These are phyloP conservation scores for Sporobolomyces roseus DNA, from an alignment of 768 basidiomycete genomes.

Conservation along the genomic window DNA sequence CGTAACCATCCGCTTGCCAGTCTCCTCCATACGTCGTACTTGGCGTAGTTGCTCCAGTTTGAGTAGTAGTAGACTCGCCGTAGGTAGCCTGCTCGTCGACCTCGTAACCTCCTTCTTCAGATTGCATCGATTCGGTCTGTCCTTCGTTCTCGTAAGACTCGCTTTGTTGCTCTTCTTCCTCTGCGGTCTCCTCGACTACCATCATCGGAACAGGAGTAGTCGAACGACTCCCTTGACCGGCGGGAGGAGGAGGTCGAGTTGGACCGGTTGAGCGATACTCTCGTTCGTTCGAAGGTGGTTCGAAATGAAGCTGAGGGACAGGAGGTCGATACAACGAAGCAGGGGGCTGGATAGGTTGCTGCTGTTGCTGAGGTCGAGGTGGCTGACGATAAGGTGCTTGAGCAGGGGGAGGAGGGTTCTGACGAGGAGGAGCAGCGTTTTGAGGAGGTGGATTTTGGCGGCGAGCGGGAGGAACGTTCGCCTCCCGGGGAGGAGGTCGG, in stretches of 20 bases:
- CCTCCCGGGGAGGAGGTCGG: constrained; percentile 1
- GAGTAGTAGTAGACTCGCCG: neutral
- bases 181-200: constrained; percentile 34
- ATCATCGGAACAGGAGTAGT: constrained; percentile 20
- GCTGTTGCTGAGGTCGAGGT: constrained; percentile 3
- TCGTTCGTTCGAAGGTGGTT: constrained; percentile 24
- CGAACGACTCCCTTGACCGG: constrained; percentile 11
- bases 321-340: neutral
- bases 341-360: neutral
- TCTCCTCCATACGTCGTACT: constrained; percentile 39
- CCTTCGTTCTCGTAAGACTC: neutral
- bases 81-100: constrained; percentile 9
- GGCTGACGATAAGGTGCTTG: neutral
- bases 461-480: too few relatives aligned
- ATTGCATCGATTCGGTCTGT: neutral
- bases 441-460: too few relatives aligned
- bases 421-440: neutral
- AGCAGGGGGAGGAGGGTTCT: neutral
- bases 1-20: constrained; percentile 39
- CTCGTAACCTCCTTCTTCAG: neutral
- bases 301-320: constrained; percentile 21
- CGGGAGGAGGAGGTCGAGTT: constrained; percentile 3
- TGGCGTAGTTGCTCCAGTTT: constrained; percentile 26
- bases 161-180: constrained; percentile 20
- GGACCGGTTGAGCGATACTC: neutral